Conservation (phyloP, 257 asterid species). For the Petrea volubilis region DNA sequence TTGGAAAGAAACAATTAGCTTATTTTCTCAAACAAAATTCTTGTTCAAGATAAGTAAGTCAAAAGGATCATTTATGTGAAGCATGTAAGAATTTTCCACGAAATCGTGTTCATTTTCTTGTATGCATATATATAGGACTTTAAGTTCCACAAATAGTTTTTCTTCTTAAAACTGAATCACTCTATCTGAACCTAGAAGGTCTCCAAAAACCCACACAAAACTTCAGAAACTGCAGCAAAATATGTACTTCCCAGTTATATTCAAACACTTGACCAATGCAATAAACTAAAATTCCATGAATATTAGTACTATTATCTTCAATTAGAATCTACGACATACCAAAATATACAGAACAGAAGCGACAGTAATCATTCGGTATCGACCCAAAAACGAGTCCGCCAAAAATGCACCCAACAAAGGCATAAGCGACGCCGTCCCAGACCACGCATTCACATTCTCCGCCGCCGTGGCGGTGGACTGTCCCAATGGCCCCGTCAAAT, state of each 20-base stretch:
- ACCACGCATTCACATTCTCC: slow-evolving; percentile 48
- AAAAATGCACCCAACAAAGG: slow-evolving; percentile 56
- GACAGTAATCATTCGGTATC: slow-evolving; percentile 47
- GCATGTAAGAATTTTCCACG: neutral
- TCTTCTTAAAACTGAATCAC: neutral
- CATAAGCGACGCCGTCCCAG: slow-evolving; percentile 52
- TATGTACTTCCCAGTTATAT: neutral
- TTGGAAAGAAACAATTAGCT: slow-evolving; percentile 8
- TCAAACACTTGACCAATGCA: neutral
- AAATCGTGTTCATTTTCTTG: neutral
- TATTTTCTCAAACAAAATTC: neutral
- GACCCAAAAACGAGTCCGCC: slow-evolving; percentile 56
- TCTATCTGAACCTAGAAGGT: neutral
- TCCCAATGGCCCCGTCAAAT: slow-evolving; percentile 54
- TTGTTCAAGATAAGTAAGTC: slow-evolving; percentile 4
- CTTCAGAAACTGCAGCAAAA: neutral
- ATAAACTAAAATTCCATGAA: neutral
- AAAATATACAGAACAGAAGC: slow-evolving; percentile 45
- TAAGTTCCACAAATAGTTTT: neutral
- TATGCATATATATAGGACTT: neutral
- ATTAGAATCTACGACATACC: slow-evolving; percentile 35
- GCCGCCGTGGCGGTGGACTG: slow-evolving; percentile 65
- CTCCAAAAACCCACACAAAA: neutral
- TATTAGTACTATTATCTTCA: neutral
- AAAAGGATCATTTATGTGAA: neutral